These are phyloP conservation scores for Rhizopogon roseolus DNA, from an alignment of 768 basidiomycete genomes.

Conservation along the genomic window DNA sequence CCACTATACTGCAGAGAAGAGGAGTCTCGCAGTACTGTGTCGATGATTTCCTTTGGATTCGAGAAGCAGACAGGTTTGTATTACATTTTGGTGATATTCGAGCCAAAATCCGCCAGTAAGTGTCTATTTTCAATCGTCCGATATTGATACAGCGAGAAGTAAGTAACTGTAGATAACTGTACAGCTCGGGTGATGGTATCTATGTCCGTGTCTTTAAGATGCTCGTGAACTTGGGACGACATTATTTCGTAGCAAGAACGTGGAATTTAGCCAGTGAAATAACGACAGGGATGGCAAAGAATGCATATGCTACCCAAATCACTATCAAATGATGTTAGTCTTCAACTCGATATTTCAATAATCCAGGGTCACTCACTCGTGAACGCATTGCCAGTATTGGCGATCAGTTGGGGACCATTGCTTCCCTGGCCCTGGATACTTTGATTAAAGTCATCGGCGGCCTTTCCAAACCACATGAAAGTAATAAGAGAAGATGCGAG, in stretches of 20 bases:
- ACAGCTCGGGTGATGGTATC: neutral
- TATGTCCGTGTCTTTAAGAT: neutral
- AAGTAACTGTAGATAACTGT: neutral
- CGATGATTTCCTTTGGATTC: too few relatives aligned
- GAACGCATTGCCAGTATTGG: constrained; percentile 65
- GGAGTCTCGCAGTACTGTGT: too few relatives aligned
- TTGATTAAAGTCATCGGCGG: constrained; percentile 71
- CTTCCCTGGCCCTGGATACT: constrained; percentile 49
- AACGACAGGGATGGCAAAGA: constrained; percentile 66
- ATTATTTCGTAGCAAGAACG: constrained; percentile 43
- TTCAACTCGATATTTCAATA: neutral
- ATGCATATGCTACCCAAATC: constrained; percentile 76
- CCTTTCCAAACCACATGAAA: constrained; percentile 80
- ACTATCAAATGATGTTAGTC: constrained; percentile 35
- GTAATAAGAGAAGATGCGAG: constrained; percentile 65
- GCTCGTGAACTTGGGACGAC: neutral
- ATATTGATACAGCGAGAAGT: neutral
- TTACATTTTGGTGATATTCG: too few relatives aligned
- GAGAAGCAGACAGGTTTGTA: too few relatives aligned
- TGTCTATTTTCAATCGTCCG: too few relatives aligned
- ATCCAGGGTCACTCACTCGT: constrained; percentile 48
- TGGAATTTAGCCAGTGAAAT: constrained; percentile 67
- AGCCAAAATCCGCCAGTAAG: too few relatives aligned
- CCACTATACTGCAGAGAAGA: too few relatives aligned
- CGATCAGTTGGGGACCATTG: constrained; percentile 55